phyloP scores from a whole-genome alignment of 225 moss, liverwort and hornwort species.

The Takakia lepidozioides region DNA sequence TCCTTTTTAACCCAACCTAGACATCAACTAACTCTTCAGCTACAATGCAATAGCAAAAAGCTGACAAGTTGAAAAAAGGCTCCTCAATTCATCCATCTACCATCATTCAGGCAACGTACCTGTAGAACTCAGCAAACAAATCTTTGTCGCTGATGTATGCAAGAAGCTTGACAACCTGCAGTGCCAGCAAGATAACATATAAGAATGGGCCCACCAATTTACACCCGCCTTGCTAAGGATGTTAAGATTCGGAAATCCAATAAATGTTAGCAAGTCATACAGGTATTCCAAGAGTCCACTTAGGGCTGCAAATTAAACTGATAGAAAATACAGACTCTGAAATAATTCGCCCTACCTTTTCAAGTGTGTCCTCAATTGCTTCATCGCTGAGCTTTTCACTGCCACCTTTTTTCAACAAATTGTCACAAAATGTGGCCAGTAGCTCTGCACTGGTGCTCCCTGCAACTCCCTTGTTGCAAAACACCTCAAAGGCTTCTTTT shows the following conservation, averaged over 20 bases:
- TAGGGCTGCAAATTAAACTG: too few species aligned
- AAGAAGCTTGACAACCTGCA: conserved; percentile 97
- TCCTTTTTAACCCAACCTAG: too few species aligned
- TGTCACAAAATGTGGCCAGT: conserved; percentile 94
- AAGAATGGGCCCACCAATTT: too few species aligned
- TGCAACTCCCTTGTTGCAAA: conserved; percentile 95
- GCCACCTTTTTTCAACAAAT: conserved; percentile 91
- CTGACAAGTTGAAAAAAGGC: not conserved
- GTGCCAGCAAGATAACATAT: too few species aligned
- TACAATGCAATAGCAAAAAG: not conserved
- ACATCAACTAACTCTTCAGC: too few species aligned
- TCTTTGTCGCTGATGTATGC: conserved; percentile 99
- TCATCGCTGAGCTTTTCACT: conserved; percentile 98
- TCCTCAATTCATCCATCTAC: not conserved
- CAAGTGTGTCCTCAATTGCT: conserved; percentile 95
- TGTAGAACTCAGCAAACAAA: conserved; percentile 95
- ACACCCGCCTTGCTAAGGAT: too few species aligned
- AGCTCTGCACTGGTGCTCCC: conserved; percentile 98
- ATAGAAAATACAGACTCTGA: too few species aligned
- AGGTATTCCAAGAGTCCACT: too few species aligned
- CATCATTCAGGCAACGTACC: conserved; percentile 21
- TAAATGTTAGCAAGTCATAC: too few species aligned
- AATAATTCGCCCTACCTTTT: conserved; percentile 87
- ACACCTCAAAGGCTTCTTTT: conserved; percentile 95
- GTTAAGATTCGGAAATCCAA: too few species aligned